Percentiles rank a stretch among this genome's conserved stretches.
These are phyloP conservation scores for Bisporella sp. DNA, from an alignment of 2,329 filamentous ascomycete species.

Conservation along the genomic window DNA sequence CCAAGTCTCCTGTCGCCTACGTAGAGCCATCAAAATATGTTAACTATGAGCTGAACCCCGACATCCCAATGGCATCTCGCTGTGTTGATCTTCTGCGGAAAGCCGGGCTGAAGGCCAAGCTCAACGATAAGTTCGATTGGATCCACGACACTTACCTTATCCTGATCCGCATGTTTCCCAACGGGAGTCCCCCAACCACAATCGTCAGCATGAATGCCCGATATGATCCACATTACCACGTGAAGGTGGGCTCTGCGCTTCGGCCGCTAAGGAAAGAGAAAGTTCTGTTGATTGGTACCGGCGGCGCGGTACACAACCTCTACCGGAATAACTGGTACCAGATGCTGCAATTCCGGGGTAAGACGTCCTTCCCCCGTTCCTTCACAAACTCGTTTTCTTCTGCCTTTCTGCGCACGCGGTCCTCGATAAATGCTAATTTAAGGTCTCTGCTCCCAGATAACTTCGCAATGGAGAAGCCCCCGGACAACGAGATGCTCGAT, in stretches of 20 bases:
- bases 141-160: slow-evolving; percentile 67
- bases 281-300: slow-evolving; percentile 49
- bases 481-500: slow-evolving; percentile 53
- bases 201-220: slow-evolving; percentile 47
- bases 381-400: too few relatives aligned
- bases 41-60: slow-evolving; percentile 53
- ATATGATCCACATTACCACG: slow-evolving; percentile 49
- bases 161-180: slow-evolving; percentile 63
- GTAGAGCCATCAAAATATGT: slow-evolving; percentile 60
- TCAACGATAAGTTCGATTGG: slow-evolving; percentile 57
- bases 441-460: slow-evolving; percentile 38
- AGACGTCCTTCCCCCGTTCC: too few relatives aligned
- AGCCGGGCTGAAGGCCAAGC: slow-evolving; percentile 46
- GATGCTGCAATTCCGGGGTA: slow-evolving; percentile 39
- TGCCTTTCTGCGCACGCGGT: too few relatives aligned
- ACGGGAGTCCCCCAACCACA: slow-evolving; percentile 57
- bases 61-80: slow-evolving; percentile 43
- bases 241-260: slow-evolving; percentile 50
- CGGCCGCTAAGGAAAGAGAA: slow-evolving; percentile 46
- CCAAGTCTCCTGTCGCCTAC: slow-evolving; percentile 58
- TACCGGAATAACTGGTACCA: slow-evolving; percentile 60
- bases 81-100: slow-evolving; percentile 42
- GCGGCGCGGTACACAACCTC: slow-evolving; percentile 64
- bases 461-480: slow-evolving; percentile 51
- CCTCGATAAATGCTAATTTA: too few relatives aligned